Evolutionary conservation across 192 early-diverging fungal genomes (phyloP).

Genomic region (Coemansia sp.): DNA sequence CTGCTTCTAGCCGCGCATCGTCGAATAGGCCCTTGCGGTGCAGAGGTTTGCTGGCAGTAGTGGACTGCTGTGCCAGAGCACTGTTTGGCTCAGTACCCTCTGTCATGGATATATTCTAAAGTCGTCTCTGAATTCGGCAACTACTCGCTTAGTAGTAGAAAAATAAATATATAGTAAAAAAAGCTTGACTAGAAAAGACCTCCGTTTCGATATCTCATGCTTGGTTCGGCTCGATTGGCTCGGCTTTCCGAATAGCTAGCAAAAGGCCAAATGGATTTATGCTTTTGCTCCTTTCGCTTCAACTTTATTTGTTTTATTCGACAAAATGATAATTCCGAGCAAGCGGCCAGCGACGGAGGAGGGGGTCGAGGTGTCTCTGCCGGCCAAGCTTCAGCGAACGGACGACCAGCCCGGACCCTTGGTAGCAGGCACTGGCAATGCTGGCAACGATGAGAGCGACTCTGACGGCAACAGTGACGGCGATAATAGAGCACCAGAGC

Average conservation of each 20-base stretch:
- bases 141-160: too few relatives aligned
- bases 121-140: neutral
- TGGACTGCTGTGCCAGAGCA: neutral
- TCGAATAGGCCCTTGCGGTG: conserved; percentile 46
- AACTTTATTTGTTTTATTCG: neutral
- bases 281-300: neutral
- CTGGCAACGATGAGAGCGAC: neutral
- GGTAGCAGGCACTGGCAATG: neutral
- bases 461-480: neutral
- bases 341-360: conserved; percentile 12
- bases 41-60: conserved; percentile 32
- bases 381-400: conserved; percentile 19
- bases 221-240: neutral
- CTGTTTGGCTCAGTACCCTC: neutral
- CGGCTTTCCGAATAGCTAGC: neutral
- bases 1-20: conserved; percentile 41
- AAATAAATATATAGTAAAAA: neutral
- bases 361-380: neutral
- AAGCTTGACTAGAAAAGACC: neutral
- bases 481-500: conserved; percentile 10
- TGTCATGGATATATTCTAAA: neutral
- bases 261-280: neutral
- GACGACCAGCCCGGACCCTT: neutral
- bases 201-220: neutral
- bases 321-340: conserved; percentile 10